phyloP scores from a whole-genome alignment of 1,284 basidiomycete genomes.

The Waitea zeae region DNA sequence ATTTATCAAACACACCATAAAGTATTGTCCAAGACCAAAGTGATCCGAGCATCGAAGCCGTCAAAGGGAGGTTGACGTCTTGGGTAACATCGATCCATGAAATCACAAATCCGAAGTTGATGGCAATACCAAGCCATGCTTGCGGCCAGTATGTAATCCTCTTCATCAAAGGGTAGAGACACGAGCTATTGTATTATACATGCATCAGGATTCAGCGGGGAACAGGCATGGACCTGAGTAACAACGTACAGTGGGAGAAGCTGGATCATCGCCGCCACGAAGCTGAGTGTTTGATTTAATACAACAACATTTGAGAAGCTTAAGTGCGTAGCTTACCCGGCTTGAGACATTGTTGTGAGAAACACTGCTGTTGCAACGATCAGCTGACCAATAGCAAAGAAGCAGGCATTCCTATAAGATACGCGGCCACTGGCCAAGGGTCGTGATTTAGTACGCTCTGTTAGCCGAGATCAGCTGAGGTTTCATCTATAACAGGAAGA shows the following conservation, averaged over 20 bases:
- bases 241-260: constrained; percentile 20
- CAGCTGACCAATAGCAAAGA: constrained; percentile 24
- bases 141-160: constrained; percentile 65
- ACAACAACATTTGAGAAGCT: constrained; percentile 10
- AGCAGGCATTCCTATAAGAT: constrained; percentile 19
- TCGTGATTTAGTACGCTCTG: constrained; percentile 26
- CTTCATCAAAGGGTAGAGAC: constrained; percentile 33
- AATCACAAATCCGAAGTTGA: constrained; percentile 33
- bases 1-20: constrained; percentile 7
- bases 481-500: neutral
- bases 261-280: neutral
- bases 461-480: neutral
- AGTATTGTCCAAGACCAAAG: constrained; percentile 26
- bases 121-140: constrained; percentile 46
- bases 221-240: constrained; percentile 16
- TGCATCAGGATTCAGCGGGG: neutral
- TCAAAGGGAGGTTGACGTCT: constrained; percentile 17
- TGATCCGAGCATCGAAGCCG: constrained; percentile 18
- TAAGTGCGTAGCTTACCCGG: neutral
- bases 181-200: constrained; percentile 17
- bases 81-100: constrained; percentile 27
- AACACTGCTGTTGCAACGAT: constrained; percentile 22
- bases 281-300: neutral
- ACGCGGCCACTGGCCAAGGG: constrained; percentile 30
- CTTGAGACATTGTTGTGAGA: constrained; percentile 11